Conservation (phyloP, 352 stramenopile species). For the Nothophytophthora sp. region DNA sequence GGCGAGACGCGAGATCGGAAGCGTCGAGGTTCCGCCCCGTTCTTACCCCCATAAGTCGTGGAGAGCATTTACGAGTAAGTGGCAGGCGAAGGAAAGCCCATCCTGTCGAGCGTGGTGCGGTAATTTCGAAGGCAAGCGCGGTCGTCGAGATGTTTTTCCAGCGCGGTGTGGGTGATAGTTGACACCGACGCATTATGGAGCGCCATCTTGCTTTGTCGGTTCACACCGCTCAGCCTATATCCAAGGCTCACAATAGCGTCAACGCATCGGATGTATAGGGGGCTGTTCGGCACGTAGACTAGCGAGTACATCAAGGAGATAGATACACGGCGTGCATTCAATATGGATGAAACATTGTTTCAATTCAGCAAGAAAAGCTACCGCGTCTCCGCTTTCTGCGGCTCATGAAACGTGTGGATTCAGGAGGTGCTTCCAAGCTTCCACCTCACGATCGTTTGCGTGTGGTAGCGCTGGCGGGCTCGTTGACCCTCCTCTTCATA, state of each 20-base stretch:
- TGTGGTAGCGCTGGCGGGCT: background rate
- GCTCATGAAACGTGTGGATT: background rate
- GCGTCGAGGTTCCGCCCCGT: no score
- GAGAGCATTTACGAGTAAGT: no score
- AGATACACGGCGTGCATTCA: background rate
- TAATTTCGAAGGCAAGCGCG: background rate
- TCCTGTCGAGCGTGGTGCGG: background rate
- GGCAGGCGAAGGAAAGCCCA: no score
- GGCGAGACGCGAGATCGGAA: no score
- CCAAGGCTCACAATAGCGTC: background rate
- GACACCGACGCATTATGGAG: background rate
- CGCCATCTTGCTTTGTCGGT: background rate
- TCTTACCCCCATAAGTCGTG: no score
- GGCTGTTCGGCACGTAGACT: background rate
- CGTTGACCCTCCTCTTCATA: background rate
- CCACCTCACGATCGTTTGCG: background rate
- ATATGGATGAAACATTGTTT: background rate
- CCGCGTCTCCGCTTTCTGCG: background rate
- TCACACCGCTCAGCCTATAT: background rate
- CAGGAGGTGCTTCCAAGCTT: background rate
- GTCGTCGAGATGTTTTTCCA: background rate
- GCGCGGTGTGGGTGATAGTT: background rate
- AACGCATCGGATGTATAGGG: no score
- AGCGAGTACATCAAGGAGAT: background rate
- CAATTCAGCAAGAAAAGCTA: background rate